These are phyloP conservation scores for Entophlyctis luteolus DNA, from an alignment of 192 early-diverging fungal genomes.

Conservation along the genomic window DNA sequence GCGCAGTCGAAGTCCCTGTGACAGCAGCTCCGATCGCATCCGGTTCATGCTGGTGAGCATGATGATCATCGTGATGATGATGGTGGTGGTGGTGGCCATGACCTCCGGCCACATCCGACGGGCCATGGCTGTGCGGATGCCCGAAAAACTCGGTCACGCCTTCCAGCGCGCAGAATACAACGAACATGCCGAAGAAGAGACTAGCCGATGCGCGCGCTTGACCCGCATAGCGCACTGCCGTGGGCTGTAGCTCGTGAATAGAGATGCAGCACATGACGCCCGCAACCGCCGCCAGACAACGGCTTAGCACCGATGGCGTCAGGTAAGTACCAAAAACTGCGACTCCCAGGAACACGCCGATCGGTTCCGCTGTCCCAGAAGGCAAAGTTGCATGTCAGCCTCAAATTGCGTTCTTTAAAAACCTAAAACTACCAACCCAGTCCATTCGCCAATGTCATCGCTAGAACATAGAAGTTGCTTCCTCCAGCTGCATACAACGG, in stretches of 20 bases:
- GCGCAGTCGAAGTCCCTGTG: neutral
- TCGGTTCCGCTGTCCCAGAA: conserved; percentile 44
- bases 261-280: conserved; percentile 58
- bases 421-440: no score
- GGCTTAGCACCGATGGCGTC: conserved; percentile 28
- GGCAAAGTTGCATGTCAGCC: no score
- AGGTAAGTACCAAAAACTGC: conserved; percentile 33
- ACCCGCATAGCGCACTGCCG: conserved; percentile 46
- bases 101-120: neutral
- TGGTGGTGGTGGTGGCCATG: neutral
- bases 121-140: conserved; percentile 23
- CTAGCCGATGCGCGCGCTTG: conserved; percentile 33
- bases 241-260: conserved; percentile 50
- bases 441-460: conserved; percentile 50
- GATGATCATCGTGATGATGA: neutral
- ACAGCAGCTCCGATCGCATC: neutral
- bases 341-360: conserved; percentile 45
- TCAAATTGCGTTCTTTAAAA: no score
- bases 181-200: conserved; percentile 47
- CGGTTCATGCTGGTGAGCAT: neutral
- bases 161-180: conserved; percentile 45
- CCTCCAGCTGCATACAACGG: conserved; percentile 47
- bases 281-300: conserved; percentile 45
- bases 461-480: conserved; percentile 34
- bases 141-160: conserved; percentile 41